Base-by-base conservation (phyloP, 129 eudicot genomes). In the Pulicaria dysenterica region DNA sequence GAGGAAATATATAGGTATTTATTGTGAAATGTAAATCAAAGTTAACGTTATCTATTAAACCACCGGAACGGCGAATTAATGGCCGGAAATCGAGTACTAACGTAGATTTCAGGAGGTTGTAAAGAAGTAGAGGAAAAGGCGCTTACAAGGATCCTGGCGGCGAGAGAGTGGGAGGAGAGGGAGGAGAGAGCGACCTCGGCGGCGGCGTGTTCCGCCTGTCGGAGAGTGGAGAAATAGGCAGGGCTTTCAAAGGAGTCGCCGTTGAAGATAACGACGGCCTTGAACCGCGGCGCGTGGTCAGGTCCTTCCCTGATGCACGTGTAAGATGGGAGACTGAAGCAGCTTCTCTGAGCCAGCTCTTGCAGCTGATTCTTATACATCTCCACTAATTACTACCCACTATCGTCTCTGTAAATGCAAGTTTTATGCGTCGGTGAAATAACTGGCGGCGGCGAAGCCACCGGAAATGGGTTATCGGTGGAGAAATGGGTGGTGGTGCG, bases 291-390 rank as follows among this genome's bases (percentile, higher is more conserved):
- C 73, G 94, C 96, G 86, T 90, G 96, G 81, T 90, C 96, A 0
- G 96, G 96, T 54, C 96, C 94, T 81, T 90, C 96, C 12, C 96
- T 34, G 58, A 87, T 78, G 65, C 90, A 87, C 7, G 94, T 87
- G 71, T 90, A 90, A 2, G 91, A 80, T 15, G 96, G 96, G 19
- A 90, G 83, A 69, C 80, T 90, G 83, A 90, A 90, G 85, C 93
- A 90, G 87, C 96, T 90, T 79, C 96, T 50, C 79, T 90, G 96
- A 12, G 96, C 96, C 79, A 90, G 88, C 83, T 90, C 96, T 41
- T 90, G 96, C 7, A 90, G 88, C 87, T 90, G 96, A 82, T 90
- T 90, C 85, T 90, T 90, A 58, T 90, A 90, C 96, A 90, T 89
- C 76, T 78, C 42, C 50, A 10, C 65, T 53, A 40, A 56, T 70